Evolutionary conservation across 352 stramenopile species (phyloP), one percentile per base, ranked within the genome.

Genomic region (Detonula confervacea): DNA sequence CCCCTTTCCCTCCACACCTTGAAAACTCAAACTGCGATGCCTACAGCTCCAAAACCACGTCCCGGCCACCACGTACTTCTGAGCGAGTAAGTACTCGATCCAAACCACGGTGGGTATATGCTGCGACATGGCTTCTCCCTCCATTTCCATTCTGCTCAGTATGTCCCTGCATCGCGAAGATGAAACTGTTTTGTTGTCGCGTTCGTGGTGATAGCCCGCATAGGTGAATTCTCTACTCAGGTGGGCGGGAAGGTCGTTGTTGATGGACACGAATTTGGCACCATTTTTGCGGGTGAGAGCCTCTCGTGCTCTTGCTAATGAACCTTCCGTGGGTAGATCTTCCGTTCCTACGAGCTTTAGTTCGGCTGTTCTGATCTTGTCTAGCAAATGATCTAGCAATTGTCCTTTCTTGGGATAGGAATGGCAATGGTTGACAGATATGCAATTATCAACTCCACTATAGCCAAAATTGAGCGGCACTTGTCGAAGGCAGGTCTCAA

Each of bases 21-120:
- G 49, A 65, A 73, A 73, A 54, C 65, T 52, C 29, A 73, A 55
- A 25, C 44, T 64, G 25, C 65, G 65, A 55, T 73, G 65, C 27
- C 65, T 33, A 37, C 65, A 73, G 1, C 51, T 37, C 65, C 65
- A 73, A 64, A 73, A 73, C 65, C 65, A 73, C 24, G 65, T 64
- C 24, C 65, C 65, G 29, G 51, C 27, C 52, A 56, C 35, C 14
- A 73, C 33, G 33, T 42, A 6, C 11, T 60, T 60, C 44, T 71
- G 49, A 16, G 47, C 27, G 33, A 73, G 35, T 49, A 73, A 52
- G 33, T 64, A 73, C 24, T 65, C n/a, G 22, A 73, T 27, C 65
- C 65, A 73, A 4, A 16, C 18, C 14, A 44, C 24, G 29, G 33
- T 49, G 16, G 3, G 39, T 49, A 49, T 49, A 16, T 49, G 4